Base-by-base conservation (phyloP, 352 stramenopile species). In the Globisporangium paddicum region DNA sequence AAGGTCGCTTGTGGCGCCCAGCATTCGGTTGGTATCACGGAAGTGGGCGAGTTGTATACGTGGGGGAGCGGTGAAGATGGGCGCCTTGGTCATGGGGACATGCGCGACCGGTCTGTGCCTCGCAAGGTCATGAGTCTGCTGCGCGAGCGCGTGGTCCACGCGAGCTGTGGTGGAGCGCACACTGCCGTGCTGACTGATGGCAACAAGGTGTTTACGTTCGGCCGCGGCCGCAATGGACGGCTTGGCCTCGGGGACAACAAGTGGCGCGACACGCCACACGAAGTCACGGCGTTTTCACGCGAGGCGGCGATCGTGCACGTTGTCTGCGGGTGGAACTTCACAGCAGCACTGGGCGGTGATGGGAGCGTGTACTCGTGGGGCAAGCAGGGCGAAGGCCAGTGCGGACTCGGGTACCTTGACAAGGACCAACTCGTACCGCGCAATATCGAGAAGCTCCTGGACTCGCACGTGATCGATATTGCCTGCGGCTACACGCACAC, bases 401-500 rank as follows among this genome's bases (percentile, higher is more conserved):
- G 89, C 51, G 88, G 86, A 13, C 67, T 96, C 23, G 80, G 80
- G 21, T 93, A 90, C 48, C 56, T 88, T 13, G 84, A 93, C 53
- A 86, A 89, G 37, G 84, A 94, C 53, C 82, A 94, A 61, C 55
- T 85, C n/a, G 67, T 84, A 21, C 82, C 82, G n/a, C 67, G 69
- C 11, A 62, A 63, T 16, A 67, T 90, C 14, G 76, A 89, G 19
- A 78, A 74, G 30, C 67, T 89, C 1, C 51, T 56, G 6, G 76
- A 71, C 49, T 49, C 55, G 28, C 30, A 60, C 18, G 68, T 86
- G n/a, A 57, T 92, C 3, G 78, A 91, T 46, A 64, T 96, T 30
- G 81, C 82, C 8, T 94, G 80, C 45, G 88, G 88, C 18, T 92
- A 95, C 63, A 96, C 83, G 10, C 90, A 97, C 68, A 96, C 86